Evolutionary conservation across 176 grass and related monocot species (phyloP).

Genomic region (Tillandsia leiboldiana): DNA sequence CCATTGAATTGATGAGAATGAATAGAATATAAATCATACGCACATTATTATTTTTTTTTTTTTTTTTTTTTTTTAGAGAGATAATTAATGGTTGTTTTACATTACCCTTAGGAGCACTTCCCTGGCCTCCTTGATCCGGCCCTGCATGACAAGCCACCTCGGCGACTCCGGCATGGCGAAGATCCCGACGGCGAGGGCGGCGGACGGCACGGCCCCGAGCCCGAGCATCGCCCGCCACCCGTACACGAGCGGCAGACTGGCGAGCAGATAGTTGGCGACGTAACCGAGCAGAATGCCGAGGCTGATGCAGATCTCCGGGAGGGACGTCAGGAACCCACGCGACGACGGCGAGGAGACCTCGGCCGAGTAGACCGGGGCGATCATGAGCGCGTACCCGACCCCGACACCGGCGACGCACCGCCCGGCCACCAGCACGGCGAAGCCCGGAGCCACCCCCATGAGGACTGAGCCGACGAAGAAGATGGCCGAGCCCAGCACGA

Average conservation of each 20-base stretch:
- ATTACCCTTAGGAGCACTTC: background rate
- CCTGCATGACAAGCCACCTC: constrained; percentile 15
- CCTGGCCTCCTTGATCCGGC: constrained; percentile 3
- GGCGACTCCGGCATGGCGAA: constrained; percentile 15
- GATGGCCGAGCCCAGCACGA: background rate
- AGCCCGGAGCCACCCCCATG: constrained; percentile 6
- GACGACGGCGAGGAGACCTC: constrained; percentile 9
- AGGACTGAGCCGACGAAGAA: constrained; percentile 10
- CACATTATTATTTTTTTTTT: too few species aligned
- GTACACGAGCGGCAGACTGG: background rate
- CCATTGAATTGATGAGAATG: too few species aligned
- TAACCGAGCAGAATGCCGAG: constrained; percentile 10
- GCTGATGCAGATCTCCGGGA: constrained; percentile 23
- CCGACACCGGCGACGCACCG: constrained; percentile 12
- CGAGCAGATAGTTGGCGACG: constrained; percentile 6
- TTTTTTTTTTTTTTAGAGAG: too few species aligned
- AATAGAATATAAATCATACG: too few species aligned
- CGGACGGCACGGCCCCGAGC: background rate
- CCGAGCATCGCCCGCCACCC: constrained; percentile 20
- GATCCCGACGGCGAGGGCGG: background rate
- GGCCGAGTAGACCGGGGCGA: constrained; percentile 15
- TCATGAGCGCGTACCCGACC: constrained; percentile 8
- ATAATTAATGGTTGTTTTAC: too few species aligned
- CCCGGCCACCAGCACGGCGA: constrained; percentile 8
- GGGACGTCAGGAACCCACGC: constrained; percentile 9